Evolutionary conservation across 2,329 filamentous ascomycete genomes (phyloP), one percentile per base, ranked within the genome.

Genomic region (Onygenales sp.): DNA sequence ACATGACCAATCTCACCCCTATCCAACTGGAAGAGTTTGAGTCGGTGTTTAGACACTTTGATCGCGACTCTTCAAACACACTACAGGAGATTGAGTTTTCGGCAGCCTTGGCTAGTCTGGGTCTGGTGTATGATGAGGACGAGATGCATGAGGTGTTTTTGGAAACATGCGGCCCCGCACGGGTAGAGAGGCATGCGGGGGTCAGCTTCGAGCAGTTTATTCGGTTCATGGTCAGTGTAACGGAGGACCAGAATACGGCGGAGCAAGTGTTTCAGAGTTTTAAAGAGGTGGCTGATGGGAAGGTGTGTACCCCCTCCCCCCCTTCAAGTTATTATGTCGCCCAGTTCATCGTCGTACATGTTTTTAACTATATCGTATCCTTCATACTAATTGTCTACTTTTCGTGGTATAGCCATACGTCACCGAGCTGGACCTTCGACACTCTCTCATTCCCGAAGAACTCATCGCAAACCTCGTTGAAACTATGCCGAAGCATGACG

Each of bases 191-290:
- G 85, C 69, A 70, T 52, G 67, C 69, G 11, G 82, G 86, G 59
- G 93, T 98, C 50, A 93, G 88, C 4, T 98, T 98, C 66, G 93
- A 98, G 74, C 92, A 97, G 71, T 98, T 98, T 67, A 98, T 98
- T 68, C 85, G 88, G 40, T 98, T 98, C 78, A 98, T 98, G 93
- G 93, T 98, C 47, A 89, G 95, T 62, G 93, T 96, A 49, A 98
- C 93, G 10, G 93, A 98, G 72, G 93, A 98, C 67, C 93, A 98
- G 73, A 96, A 98, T 69, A 96, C 91, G 3, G 93, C 93, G 10
- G 93, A 97, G 71, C 93, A 98, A 70, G 93, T 98, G 4, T 97
- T 93, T 76, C 92, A 98, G 73, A 94, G 87, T 58, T 98, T 98
- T 81, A 84, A 85, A 54, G 93, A 98, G 72, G 93, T 98, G 45